Evolutionary conservation across 225 moss, liverwort and hornwort genomes (phyloP), one percentile per base, ranked within the genome.

Genomic region (Rhytidiadelphus loreus): DNA sequence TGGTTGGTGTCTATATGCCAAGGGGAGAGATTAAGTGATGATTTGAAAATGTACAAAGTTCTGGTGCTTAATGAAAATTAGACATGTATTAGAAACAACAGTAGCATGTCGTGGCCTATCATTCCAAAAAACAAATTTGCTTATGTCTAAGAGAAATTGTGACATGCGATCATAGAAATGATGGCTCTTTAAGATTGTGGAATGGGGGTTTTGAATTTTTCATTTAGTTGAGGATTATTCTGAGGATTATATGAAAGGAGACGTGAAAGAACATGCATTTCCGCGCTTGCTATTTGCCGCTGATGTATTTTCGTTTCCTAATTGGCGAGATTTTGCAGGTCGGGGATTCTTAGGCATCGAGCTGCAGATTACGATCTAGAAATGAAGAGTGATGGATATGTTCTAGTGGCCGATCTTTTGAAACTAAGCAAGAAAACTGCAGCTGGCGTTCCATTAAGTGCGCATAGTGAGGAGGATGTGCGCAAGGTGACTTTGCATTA

Each of bases 311-410:
- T 18, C 21, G 19, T 66, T 90, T 74, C 55, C 63, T 83, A 52
- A 66, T 63, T 73, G 80, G 53, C 48, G 90, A 53, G 70, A 23
- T 68, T 71, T 88, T 91, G 24, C 96, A 97, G 96, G 95, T 86
- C 97, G 21, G 94, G 52, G 87, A 96, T 98, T 76, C 90, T 98
- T 29, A 93, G 98, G 72, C 98, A 98, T 87, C 92, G 92, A 90
- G 97, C 97, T 81, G 63, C 81, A 56, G 89, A 96, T 33, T 81
- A 96, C 64, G 88, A 83, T 13, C 37, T 98, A 52, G 85, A 92
- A 41, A 90, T 98, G 85, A 91, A 89, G 87, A 94, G 41, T 48
- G 96, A 98, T 90, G 98, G 98, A 50, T 98, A 82, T 77, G 94
- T 94, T 65, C 87, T 87, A 73, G 96, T 95, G 35, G 82, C 80